Percentiles rank a stretch among this genome's conserved stretches.
Conservation (phyloP, 768 basidiomycete genomes). For the Leccinellum rugosiceps region DNA sequence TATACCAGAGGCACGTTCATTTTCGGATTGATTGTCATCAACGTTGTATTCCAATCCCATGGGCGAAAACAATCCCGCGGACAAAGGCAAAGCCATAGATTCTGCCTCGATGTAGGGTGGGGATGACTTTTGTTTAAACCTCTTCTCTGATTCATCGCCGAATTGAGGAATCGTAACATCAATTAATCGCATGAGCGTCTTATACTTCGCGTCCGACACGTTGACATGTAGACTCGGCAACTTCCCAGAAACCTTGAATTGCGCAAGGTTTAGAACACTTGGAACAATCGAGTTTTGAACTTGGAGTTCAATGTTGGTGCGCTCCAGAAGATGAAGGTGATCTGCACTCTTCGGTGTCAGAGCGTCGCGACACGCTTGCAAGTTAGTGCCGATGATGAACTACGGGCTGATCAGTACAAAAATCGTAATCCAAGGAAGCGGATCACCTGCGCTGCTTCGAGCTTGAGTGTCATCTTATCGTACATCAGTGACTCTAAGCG, state of each 20-base stretch:
- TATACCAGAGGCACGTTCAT: conserved; percentile 36
- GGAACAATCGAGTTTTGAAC: conserved; percentile 94
- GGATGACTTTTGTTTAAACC: conserved; percentile 16
- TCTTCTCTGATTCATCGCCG: conserved; percentile 41
- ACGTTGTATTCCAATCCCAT: conserved; percentile 65
- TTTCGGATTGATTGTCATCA: conserved; percentile 53
- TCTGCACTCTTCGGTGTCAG: conserved; percentile 54
- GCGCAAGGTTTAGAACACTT: conserved; percentile 71
- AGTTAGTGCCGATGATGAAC: conserved; percentile 86
- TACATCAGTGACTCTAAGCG: conserved; percentile 93
- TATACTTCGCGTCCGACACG: conserved; percentile 86
- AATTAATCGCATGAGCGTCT: conserved; percentile 86
- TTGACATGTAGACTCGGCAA: conserved; percentile 88
- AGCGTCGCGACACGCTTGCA: conserved; percentile 79
- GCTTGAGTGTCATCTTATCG: conserved; percentile 78
- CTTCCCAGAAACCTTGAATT: conserved; percentile 88
- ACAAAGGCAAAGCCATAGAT: conserved; percentile 45
- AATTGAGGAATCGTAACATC: conserved; percentile 89
- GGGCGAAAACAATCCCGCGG: conserved; percentile 53
- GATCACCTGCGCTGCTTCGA: conserved; percentile 85
- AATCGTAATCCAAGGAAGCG: not conserved
- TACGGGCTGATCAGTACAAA: conserved; percentile 32
- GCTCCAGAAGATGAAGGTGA: conserved; percentile 84
- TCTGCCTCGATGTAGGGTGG: conserved; percentile 23
- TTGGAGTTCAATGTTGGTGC: conserved; percentile 84